A percentile compares a stretch with the other conserved stretches of the same genome.
Conservation (phyloP, 768 basidiomycete genomes). For the Pleurotus eryngii region DNA sequence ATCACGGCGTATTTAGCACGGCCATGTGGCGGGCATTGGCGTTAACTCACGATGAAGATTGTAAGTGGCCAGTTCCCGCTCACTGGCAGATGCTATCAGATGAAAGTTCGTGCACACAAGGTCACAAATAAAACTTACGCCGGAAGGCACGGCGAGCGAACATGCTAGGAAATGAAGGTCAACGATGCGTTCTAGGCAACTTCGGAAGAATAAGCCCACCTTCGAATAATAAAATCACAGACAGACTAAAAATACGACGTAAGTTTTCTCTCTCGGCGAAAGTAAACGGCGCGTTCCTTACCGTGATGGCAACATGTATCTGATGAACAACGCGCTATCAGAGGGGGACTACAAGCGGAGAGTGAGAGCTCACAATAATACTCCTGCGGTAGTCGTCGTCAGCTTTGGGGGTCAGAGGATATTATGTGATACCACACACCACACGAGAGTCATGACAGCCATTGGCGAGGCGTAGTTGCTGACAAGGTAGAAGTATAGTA, state of each 20-base stretch:
- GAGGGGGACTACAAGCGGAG: background rate
- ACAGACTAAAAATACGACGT: slow-evolving; percentile 31
- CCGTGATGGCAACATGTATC: slow-evolving; percentile 55
- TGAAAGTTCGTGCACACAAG: too few relatives aligned
- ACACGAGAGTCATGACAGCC: slow-evolving; percentile 41
- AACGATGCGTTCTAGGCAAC: background rate
- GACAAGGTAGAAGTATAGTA: slow-evolving; percentile 58
- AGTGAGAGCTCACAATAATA: slow-evolving; percentile 38
- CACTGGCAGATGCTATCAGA: slow-evolving; percentile 34
- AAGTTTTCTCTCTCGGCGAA: background rate
- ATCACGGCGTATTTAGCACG: slow-evolving; percentile 8
- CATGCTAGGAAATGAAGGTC: slow-evolving; percentile 26
- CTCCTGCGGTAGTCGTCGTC: slow-evolving; percentile 32
- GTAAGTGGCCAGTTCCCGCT: slow-evolving; percentile 39
- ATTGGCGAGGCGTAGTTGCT: slow-evolving; percentile 47
- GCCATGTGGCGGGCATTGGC: background rate
- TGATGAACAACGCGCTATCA: slow-evolving; percentile 16
- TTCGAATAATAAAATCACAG: slow-evolving; percentile 48
- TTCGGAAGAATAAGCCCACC: slow-evolving; percentile 14
- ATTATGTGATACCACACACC: slow-evolving; percentile 32
- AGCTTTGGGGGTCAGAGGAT: background rate
- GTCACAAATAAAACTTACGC: slow-evolving; percentile 30
- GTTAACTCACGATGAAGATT: slow-evolving; percentile 41
- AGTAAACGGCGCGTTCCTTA: slow-evolving; percentile 22
- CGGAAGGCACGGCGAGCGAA: slow-evolving; percentile 49